A percentile compares a stretch with the other conserved stretches of the same genome.
Evolutionary conservation across 768 basidiomycete species (phyloP).

Genomic region (Mycena metata): DNA sequence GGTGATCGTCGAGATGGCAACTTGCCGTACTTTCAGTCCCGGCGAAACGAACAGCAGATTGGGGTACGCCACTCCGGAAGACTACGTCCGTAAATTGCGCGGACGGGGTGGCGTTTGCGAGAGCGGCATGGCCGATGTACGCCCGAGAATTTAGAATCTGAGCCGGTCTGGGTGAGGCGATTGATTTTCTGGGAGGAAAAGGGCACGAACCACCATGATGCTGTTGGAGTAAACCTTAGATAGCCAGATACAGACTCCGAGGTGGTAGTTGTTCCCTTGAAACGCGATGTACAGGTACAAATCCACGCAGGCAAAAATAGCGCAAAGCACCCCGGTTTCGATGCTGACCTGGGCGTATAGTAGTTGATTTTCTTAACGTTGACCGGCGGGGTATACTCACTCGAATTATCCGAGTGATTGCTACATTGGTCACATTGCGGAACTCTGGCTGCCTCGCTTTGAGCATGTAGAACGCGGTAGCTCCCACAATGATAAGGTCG

Average conservation of each 20-base stretch:
- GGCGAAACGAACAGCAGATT: no score
- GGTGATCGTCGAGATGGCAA: no score
- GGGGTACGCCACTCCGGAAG: no score
- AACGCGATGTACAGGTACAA: slow-evolving; percentile 37
- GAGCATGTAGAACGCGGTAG: slow-evolving; percentile 38
- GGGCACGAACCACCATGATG: slow-evolving; percentile 21
- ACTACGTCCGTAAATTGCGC: no score
- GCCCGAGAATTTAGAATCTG: neutral
- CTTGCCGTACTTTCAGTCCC: no score
- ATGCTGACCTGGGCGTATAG: slow-evolving; percentile 32
- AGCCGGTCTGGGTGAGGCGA: neutral
- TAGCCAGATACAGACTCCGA: slow-evolving; percentile 35
- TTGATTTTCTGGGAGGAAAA: neutral
- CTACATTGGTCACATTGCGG: neutral
- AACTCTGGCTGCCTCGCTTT: slow-evolving; percentile 17
- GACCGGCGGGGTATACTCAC: neutral
- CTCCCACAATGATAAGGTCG: slow-evolving; percentile 37
- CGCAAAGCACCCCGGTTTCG: slow-evolving; percentile 39
- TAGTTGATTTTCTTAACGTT: no score
- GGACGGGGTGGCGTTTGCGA: neutral
- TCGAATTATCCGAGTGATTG: slow-evolving; percentile 16
- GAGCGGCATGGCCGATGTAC: neutral
- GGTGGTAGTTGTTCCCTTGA: slow-evolving; percentile 38
- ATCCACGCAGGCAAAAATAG: slow-evolving; percentile 35
- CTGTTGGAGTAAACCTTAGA: slow-evolving; percentile 43